Evolutionary conservation across 495 filamentous ascomycete genomes (phyloP).

Genomic region (Pseudotulostoma volvatum): DNA sequence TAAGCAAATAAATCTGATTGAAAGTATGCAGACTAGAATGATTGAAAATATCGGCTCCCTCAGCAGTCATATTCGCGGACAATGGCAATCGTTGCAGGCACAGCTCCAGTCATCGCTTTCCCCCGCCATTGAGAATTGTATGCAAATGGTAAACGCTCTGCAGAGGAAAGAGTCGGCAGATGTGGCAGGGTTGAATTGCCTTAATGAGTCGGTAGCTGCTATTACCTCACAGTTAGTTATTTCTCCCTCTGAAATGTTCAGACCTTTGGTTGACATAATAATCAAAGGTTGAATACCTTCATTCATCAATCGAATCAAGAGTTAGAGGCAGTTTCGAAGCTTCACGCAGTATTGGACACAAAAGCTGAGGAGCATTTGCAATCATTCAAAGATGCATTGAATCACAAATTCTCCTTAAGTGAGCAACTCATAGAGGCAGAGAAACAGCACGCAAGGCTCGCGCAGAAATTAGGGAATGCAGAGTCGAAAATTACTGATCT

Average conservation of each 20-base stretch:
- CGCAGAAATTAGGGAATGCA: slow-evolving; percentile 8
- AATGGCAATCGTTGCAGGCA: slow-evolving; percentile 6
- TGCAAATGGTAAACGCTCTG: slow-evolving; percentile 8
- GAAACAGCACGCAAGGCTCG: neutral
- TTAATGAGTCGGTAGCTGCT: slow-evolving; percentile 7
- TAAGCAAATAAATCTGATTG: slow-evolving; percentile 12
- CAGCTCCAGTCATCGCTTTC: slow-evolving; percentile 5
- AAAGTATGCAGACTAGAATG: slow-evolving; percentile 13
- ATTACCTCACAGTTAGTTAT: slow-evolving; percentile 13
- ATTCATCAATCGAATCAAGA: neutral
- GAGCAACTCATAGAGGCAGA: neutral
- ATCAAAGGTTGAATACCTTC: neutral
- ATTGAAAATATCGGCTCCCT: slow-evolving; percentile 8
- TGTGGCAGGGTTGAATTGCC: slow-evolving; percentile 10
- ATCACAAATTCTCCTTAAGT: neutral
- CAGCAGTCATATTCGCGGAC: slow-evolving; percentile 5
- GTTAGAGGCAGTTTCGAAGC: neutral
- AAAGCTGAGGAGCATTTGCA: neutral
- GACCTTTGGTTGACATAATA: too few relatives aligned
- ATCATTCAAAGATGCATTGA: neutral
- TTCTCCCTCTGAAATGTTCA: too few relatives aligned
- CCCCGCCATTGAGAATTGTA: slow-evolving; percentile 8
- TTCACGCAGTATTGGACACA: neutral
- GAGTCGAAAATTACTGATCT: slow-evolving; percentile 11
- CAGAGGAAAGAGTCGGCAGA: slow-evolving; percentile 8